Evolutionary conservation across 1,284 basidiomycete species (phyloP).

Genomic region (Apiotrichum siamense): DNA sequence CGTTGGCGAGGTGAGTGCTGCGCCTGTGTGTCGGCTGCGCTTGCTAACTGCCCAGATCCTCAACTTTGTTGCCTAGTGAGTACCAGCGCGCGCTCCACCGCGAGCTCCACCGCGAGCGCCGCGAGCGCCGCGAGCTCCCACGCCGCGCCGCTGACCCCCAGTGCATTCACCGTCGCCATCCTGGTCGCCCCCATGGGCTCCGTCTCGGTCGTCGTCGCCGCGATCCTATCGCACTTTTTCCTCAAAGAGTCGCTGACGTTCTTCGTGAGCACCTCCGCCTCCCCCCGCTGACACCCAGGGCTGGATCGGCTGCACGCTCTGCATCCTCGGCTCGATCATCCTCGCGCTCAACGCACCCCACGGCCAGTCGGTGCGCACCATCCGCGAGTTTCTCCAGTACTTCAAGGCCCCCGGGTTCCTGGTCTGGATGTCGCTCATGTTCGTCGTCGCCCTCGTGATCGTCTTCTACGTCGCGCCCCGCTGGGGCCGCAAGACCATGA

Average conservation of each 20-base stretch:
- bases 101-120: too few species aligned
- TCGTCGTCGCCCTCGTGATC: constrained; percentile 28
- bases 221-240: constrained; percentile 86
- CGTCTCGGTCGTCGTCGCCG: constrained; percentile 91
- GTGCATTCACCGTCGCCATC: constrained; percentile 39
- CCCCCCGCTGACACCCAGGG: constrained; percentile 50
- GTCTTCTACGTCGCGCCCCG: constrained; percentile 49
- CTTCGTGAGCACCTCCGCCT: constrained; percentile 18
- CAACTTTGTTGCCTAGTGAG: constrained; percentile 49
- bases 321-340: constrained; percentile 64
- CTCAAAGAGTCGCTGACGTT: constrained; percentile 76
- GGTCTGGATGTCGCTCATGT: constrained; percentile 54
- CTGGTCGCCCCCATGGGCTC: constrained; percentile 73
- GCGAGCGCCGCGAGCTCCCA: too few species aligned
- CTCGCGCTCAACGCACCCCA: constrained; percentile 68
- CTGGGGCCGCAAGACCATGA: constrained; percentile 88
- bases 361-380: constrained; percentile 72
- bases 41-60: constrained; percentile 29
- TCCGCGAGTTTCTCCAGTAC: constrained; percentile 68
- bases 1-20: constrained; percentile 21
- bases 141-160: constrained; percentile 21
- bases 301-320: constrained; percentile 86
- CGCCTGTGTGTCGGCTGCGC: background rate
- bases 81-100: too few species aligned
- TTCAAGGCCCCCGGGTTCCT: constrained; percentile 87